Evolutionary conservation across 148 eudicot genomes (phyloP), one percentile per base, ranked within the genome.

Genomic region (Rhododendron ovatum): DNA sequence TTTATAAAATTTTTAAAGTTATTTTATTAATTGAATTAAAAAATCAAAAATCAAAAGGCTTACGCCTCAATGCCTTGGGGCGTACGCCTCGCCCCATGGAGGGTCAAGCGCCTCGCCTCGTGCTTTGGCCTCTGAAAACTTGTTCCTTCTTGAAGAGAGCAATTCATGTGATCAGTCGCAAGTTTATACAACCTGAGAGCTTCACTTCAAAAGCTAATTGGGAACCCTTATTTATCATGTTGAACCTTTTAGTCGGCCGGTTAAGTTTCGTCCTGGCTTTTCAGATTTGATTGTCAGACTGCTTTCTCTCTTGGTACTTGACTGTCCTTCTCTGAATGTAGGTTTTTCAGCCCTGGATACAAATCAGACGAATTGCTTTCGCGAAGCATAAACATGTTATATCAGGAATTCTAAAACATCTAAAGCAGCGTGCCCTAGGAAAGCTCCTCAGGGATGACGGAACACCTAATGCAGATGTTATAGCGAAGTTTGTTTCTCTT

Each of bases 301-400:
- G 55, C 47, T n/a, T 26, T 15, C 24, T 22, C 20, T 83, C 18
- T 17, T 22, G 14, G 47, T 74, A 10, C 48, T 73, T 84, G 2
- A 75, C 50, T 39, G 50, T 37, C 17, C 48, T 71, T 43, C 43
- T 69, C 61, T 15, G 53, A 14, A 47, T 89, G 84, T 92, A 96
- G 98, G 93, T 95, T 33, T 92, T 92, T 80, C 99, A 96, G 91
- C 99, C 99, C 47, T 91, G 93, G 95, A 89, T 93, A 69, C 97
- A 94, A 87, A 81, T 26, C 59, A 90, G 99, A 80, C 88, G 85
- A 82, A 83, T 96, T 73, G 93, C 82, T 10, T 95, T 89, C 63
- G 92, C 87, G 53, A 94, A 95, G 86, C 94, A 90, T 84, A 96
- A 92, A 90, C 95, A 91, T 83, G 91, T 93, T 2, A 84, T 92